phyloP scores from a whole-genome alignment of 148 eudicot genomes.

The Vaccinium myrtillus region DNA sequence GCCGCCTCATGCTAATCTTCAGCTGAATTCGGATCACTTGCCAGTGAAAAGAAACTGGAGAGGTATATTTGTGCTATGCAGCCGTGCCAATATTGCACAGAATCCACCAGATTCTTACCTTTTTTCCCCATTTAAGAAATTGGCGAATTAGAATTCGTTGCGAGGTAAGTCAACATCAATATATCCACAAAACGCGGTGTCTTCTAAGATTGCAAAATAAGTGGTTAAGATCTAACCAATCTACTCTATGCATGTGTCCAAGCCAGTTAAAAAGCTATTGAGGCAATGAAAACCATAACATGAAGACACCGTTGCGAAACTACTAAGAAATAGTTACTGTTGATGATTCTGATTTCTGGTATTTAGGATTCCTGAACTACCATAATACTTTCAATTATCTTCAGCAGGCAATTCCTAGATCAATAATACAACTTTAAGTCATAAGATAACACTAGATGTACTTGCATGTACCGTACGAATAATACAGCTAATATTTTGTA shows the following conservation, averaged over 20 bases:
- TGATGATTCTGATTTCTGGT: conserved; percentile 40
- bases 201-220: background rate
- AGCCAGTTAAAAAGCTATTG: conserved; percentile 25
- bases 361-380: conserved; percentile 31
- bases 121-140: background rate
- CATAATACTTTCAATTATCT: conserved; percentile 25
- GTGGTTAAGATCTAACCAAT: background rate
- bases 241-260: background rate
- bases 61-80: background rate
- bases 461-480: background rate
- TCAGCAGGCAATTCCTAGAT: conserved; percentile 10
- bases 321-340: conserved; percentile 32
- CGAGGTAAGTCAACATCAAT: conserved; percentile 24
- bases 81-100: background rate
- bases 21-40: background rate
- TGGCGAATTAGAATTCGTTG: no score
- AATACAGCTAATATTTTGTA: background rate
- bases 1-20: background rate
- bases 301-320: conserved; percentile 23
- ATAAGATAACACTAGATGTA: background rate
- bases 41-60: background rate
- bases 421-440: background rate
- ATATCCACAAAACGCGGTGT: background rate
- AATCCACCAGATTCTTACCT: background rate
- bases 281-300: conserved; percentile 24